Evolutionary conservation across 2,329 filamentous ascomycete species (phyloP), one percentile per base, ranked within the genome.

Genomic region (Neonectria hederae): DNA sequence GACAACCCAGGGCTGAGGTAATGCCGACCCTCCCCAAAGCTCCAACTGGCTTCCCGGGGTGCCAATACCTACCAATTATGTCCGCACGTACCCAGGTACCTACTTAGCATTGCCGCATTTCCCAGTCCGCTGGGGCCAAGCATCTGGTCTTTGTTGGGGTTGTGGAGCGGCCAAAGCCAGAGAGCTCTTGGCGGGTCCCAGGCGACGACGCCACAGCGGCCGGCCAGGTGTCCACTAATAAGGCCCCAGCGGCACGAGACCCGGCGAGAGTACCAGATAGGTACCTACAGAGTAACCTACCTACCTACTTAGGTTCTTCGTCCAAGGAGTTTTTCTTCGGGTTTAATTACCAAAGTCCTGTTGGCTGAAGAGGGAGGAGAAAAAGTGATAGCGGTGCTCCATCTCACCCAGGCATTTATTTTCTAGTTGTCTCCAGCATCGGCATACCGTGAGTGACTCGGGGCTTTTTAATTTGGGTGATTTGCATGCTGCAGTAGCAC

Each of bases 131-230:
- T 45, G 35, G 56, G 43, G 46, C 56, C 19, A n/a, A 13, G 32
- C 45, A 52, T 9, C 22, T 6, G 30, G 51, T 19, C 35, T 61
- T 61, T 49, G 57, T 58, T 56, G 62, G 62, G 62, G 62, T 54
- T 65, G 62, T 54, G 58, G 62, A 62, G 60, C 28, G 40, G 45
- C 62, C 46, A 52, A 24, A 35, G 61, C 56, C 51, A 35, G 40
- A 53, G 46, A 7, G 35, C 35, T 38, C 35, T 32, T 32, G 42
- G 62, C 45, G 62, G 62, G 24, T 35, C 59, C 6, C 35, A 62
- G 59, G 53, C 62, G 22, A 54, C 57, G 48, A 51, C 63, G 57
- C 62, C 57, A 65, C 62, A 65, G 59, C 53, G 28, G 54, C 60
- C n/a, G 8, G 38, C 38, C 35, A 40, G 57, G 22, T 54, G 52